Conservation (phyloP, 2,329 filamentous ascomycete genomes). For the Fusarium illudens region DNA sequence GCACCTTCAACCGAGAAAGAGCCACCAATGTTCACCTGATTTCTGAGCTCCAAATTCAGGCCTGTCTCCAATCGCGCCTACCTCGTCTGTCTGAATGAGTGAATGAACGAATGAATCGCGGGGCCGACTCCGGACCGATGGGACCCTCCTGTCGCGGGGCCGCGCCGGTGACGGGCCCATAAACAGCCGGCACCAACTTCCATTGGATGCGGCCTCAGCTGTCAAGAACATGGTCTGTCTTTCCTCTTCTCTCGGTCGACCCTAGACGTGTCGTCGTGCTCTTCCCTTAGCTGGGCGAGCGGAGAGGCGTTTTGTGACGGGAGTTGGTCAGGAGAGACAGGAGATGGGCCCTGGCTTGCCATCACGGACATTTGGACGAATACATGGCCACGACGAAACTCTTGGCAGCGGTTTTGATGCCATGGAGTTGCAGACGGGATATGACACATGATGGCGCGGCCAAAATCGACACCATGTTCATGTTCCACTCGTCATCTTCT, state of each 20-base stretch:
- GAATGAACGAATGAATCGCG: not conserved
- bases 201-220: not conserved
- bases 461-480: not conserved
- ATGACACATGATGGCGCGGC: not conserved
- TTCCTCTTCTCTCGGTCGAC: not conserved
- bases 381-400: not conserved
- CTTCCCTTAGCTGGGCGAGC: not conserved
- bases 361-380: not conserved
- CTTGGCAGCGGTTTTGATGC: not conserved
- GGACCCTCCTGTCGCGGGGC: not conserved
- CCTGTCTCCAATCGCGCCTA: not conserved
- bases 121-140: not conserved
- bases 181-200: not conserved
- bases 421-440: not conserved
- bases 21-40: not conserved
- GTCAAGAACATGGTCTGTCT: not conserved
- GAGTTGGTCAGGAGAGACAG: not conserved
- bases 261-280: not conserved
- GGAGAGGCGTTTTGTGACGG: not conserved
- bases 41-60: not conserved
- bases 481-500: not conserved
- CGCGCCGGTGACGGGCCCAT: not conserved
- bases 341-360: not conserved
- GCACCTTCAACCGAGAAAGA: not conserved
- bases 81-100: not conserved